Evolutionary conservation across 73 alveolate genomes (phyloP), one percentile per base, ranked within the genome.

Genomic region (Effrenium voratum): DNA sequence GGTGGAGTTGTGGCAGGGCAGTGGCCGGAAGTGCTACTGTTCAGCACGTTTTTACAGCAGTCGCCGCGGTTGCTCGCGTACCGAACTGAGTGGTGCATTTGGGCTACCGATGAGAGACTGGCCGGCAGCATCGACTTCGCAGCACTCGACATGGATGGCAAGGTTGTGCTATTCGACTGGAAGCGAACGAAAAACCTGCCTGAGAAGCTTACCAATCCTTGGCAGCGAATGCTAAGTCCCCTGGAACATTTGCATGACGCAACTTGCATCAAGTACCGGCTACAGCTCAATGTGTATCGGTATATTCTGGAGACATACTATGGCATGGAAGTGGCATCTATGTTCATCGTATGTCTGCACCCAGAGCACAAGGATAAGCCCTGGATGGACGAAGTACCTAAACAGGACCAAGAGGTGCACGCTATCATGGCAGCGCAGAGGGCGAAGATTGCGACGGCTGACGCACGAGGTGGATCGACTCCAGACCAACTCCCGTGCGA

Each of bases 81-180:
- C 38, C 83, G 95, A 55, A 87, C 95, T 2, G 84, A 87, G 81
- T 87, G 95, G 95, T 36, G n/a, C n/a, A 63, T 87, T 12, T 87
- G 1, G 2, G 95, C 95, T 6, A 28, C 40, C 12, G 40, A 12
- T 3, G 85, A 63, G 36, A 50, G 63, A 22, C 26, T 87, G 55
- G 96, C 96, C 3, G 96, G 96, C 12, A 46, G 73, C 26, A 90
- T 90, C 26, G 95, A 63, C 45, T 60, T 87, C 4, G 80, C 36
- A 12, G 49, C 75, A 41, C 30, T 43, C 49, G 1, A 5, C 34
- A 70, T 68, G 4, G 50, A 63, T 43, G 72, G 49, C 2, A 5
- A 49, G 4, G 34, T 87, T 3, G 44, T 87, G 59, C 83, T 87
- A 2, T 63, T 60, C 32, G 95, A 87, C 52, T 63, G 95, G 95